Conservation (phyloP, 2,329 filamentous ascomycete species). For the Clonostachys solani region DNA sequence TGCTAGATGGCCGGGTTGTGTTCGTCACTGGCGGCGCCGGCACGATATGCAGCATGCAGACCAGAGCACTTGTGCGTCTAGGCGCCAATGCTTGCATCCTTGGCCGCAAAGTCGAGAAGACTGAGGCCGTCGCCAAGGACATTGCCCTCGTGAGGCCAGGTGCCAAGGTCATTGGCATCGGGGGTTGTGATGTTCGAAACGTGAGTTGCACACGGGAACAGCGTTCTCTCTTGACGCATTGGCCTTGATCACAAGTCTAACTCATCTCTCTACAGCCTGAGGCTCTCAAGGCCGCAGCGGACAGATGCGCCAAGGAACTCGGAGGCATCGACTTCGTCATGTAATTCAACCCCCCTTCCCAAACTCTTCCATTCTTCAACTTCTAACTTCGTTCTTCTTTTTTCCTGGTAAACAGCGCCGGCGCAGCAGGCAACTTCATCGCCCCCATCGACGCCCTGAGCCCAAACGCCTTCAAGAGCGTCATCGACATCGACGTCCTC, state of each 20-base stretch:
- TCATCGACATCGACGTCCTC: conserved; percentile 93
- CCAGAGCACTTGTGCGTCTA: conserved; percentile 83
- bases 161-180: conserved; percentile 82
- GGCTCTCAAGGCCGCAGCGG: conserved; percentile 67
- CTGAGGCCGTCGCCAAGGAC: conserved; percentile 72
- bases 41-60: conserved; percentile 91
- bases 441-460: conserved; percentile 78
- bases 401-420: conserved; percentile 55
- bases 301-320: conserved; percentile 75
- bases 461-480: conserved; percentile 87
- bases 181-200: conserved; percentile 73
- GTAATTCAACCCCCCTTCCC: conserved; percentile 41
- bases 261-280: conserved; percentile 38
- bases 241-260: conserved; percentile 5
- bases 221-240: not conserved
- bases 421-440: conserved; percentile 94
- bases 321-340: conserved; percentile 91
- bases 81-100: conserved; percentile 94
- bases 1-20: conserved; percentile 76
- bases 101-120: conserved; percentile 86
- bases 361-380: not conserved
- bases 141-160: conserved; percentile 76
- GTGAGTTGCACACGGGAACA: conserved; percentile 27
- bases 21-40: conserved; percentile 96
- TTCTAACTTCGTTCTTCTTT: not conserved